Evolutionary conservation across 257 asterid genomes (phyloP), one percentile per base, ranked within the genome.

Genomic region (Oldenlandia corymbosa): DNA sequence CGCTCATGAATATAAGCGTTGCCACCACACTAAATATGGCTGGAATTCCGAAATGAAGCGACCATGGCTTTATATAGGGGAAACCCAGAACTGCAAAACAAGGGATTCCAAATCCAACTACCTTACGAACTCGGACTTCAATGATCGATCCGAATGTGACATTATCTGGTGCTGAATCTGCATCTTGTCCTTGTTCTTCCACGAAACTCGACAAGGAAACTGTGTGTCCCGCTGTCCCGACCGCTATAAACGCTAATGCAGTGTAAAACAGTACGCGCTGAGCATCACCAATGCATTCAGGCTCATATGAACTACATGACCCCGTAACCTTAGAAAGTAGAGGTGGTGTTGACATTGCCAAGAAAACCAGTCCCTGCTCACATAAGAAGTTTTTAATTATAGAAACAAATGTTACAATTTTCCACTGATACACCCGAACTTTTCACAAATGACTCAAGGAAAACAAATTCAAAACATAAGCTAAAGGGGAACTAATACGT

Each of bases 261-360:
- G 58, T 36, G 47, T 60, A 75, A 50, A 75, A 75, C 31, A 75
- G 59, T 31, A 46, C 47, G 30, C 16, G 69, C 37, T 75, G 79
- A 11, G 43, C n/a, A 62, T 66, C 42, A 34, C 79, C 73, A 45
- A 70, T 66, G 60, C 73, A 74, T 47, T 68, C 68, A 11, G 78
- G 71, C 52, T 59, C 71, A 53, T 74, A 68, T 42, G 59, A 47
- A 30, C 41, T 51, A 62, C 79, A 75, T 10, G 63, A 60, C 21
- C 59, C 54, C 10, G 64, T 65, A 28, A 41, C 7, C 52, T 47
- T 67, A n/a, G 76, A 60, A 12, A 75, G 70, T 20, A 66, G 60
- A 3, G 76, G 79, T 34, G 73, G 79, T 26, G 73, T 75, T 30
- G 76, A 75, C 70, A 75, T 55, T 55, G 73, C 23, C 58, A 70